Base-by-base conservation (phyloP, 1,284 basidiomycete genomes). In the Coriolopsis trogii region DNA sequence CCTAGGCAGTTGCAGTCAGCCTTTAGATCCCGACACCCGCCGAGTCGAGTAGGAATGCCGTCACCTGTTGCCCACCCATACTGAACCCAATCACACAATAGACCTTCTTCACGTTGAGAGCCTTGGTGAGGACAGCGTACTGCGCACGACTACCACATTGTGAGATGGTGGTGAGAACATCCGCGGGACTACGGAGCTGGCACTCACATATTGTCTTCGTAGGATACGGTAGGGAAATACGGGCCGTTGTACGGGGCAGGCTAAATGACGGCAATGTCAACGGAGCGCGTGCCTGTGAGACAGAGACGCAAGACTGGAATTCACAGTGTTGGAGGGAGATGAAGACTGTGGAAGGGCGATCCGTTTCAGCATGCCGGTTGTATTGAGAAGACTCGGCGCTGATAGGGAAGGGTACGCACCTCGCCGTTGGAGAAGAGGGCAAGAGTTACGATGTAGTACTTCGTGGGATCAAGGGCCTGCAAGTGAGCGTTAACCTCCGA, bases 31-130 rank as follows among this genome's bases (percentile, higher is more conserved):
- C n/a, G n/a, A n/a, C n/a, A n/a, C n/a, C n/a, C n/a, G n/a, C n/a
- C n/a, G n/a, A n/a, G n/a, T n/a, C n/a, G n/a, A n/a, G 33, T 9
- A 20, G 12, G 8, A 41, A 3, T 28, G n/a, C n/a, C 34, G 55
- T 36, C 44, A 74, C 81, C 72, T 81, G 81, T 61, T 82, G 81
- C 2, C 75, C 83, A 33, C 82, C 81, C 82, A 85, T 85, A 7
- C 81, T 84, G 61, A 84, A 85, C 0, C 81, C 81, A 16, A 83
- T 71, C 23, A 77, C 81, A 38, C 76, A 75, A 50, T 71, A 73
- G 0, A 81, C 65, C 58, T 80, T 78, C 42, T 74, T 67, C 16
- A 85, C 67, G 4, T 74, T 75, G 6, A 84, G 67, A 21, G 71
- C 67, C 54, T 78, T 73, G 23, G 75, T 79, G 6, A 84, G 72